phyloP scores from a whole-genome alignment of 345 rosid species.

The Alliaria petiolata region DNA sequence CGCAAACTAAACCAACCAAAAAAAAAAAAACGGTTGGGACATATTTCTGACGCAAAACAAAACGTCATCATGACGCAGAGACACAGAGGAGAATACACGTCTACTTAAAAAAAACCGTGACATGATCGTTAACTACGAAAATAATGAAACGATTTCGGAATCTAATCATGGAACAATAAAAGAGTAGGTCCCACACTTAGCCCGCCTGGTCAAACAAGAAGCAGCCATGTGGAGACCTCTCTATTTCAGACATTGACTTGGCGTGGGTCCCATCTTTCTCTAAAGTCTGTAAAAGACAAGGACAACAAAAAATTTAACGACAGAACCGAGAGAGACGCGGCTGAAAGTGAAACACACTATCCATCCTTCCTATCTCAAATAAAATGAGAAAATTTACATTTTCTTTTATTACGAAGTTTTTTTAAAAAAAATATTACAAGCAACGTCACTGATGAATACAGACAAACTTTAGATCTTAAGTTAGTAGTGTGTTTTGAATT shows the following conservation, averaged over 20 bases:
- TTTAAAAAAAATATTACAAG: background rate
- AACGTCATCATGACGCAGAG: slow-evolving; percentile 20
- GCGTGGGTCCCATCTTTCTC: slow-evolving; percentile 16
- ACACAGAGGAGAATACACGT: slow-evolving; percentile 14
- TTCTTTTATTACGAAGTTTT: background rate
- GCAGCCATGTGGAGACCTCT: slow-evolving; percentile 32
- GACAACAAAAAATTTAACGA: slow-evolving; percentile 14
- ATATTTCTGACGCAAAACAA: background rate
- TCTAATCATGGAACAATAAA: slow-evolving; percentile 28
- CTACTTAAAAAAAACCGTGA: background rate
- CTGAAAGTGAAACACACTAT: slow-evolving; percentile 26
- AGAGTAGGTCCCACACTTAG: slow-evolving; percentile 11
- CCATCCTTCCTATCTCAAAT: background rate
- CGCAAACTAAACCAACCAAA: no score
- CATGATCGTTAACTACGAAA: background rate
- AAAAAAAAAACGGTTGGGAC: no score
- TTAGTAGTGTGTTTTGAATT: background rate
- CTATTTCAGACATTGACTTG: slow-evolving; percentile 23
- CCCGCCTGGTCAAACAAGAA: slow-evolving; percentile 19
- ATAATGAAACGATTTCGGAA: slow-evolving; percentile 10
- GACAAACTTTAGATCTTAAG: background rate
- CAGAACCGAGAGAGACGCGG: slow-evolving; percentile 31
- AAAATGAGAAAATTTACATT: background rate
- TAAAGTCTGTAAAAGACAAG: slow-evolving; percentile 28
- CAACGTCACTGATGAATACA: background rate